Percentiles rank a stretch among this genome's conserved stretches.
phyloP scores from a whole-genome alignment of 208 protist genomes.

The Acanthamoeba healyi region DNA sequence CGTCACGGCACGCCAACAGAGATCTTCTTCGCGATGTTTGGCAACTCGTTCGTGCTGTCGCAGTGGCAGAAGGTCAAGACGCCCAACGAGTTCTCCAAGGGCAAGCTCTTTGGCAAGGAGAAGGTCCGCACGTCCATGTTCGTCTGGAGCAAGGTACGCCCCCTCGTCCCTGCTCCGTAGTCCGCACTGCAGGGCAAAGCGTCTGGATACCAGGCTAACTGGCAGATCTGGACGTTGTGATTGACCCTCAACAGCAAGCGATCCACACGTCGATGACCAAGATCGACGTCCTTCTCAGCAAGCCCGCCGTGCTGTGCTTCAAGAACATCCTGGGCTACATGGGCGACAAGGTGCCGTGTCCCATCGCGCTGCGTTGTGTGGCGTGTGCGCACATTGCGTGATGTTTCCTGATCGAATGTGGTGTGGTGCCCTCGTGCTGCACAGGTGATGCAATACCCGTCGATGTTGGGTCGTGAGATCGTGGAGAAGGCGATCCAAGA shows the following conservation, averaged over 20 bases:
- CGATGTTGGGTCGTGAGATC: conserved; percentile 32
- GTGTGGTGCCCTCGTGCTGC: no score
- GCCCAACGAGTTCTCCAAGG: conserved; percentile 64
- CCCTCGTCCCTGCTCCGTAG: no score
- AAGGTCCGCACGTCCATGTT: conserved; percentile 52
- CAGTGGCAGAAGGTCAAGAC: conserved; percentile 28
- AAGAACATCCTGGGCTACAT: conserved; percentile 73
- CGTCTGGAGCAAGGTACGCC: conserved; percentile 6
- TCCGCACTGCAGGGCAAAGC: no score
- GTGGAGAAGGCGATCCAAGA: conserved; percentile 11
- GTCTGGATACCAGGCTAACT: neutral
- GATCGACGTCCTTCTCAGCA: neutral
- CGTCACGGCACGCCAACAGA: neutral
- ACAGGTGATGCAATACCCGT: conserved; percentile 48
- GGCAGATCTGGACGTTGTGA: no score
- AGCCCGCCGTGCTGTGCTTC: conserved; percentile 4
- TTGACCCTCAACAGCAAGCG: neutral
- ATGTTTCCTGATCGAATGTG: no score
- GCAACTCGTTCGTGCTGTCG: conserved; percentile 21
- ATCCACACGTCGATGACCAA: conserved; percentile 56
- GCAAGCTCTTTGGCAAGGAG: conserved; percentile 71
- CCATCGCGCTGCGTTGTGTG: neutral
- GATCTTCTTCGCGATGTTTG: conserved; percentile 57
- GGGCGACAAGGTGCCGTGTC: conserved; percentile 45
- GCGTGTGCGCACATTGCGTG: no score